A percentile compares a stretch with the other conserved stretches of the same genome.
phyloP scores from a whole-genome alignment of 1,284 basidiomycete species.

The Inonotus obliquus region DNA sequence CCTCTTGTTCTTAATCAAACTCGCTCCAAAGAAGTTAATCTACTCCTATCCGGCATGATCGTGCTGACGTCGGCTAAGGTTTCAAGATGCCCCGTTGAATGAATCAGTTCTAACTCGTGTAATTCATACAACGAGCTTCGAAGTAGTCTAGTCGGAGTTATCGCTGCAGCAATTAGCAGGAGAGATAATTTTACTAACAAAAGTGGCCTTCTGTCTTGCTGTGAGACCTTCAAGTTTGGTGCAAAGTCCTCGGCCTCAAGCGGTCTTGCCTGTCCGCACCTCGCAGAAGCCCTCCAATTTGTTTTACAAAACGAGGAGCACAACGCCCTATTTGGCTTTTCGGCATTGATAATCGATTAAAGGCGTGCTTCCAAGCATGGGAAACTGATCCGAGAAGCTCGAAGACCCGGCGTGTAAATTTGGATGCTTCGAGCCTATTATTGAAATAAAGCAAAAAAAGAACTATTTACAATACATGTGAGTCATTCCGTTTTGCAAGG shows the following conservation, averaged over 20 bases:
- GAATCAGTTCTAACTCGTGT: neutral
- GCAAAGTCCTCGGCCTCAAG: neutral
- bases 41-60: neutral
- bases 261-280: neutral
- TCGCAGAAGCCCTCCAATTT: neutral
- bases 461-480: constrained; percentile 10
- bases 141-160: constrained; percentile 1
- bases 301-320: neutral
- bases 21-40: neutral
- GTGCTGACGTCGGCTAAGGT: neutral
- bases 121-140: neutral
- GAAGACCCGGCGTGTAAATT: neutral
- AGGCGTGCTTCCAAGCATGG: neutral
- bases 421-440: neutral
- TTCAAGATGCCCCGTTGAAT: neutral
- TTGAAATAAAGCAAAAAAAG: neutral
- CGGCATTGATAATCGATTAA: constrained; percentile 3
- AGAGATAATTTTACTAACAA: neutral
- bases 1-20: neutral
- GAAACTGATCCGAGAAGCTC: neutral
- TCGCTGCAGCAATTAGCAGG: neutral
- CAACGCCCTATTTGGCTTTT: neutral
- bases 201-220: neutral
- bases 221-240: neutral
- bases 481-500: neutral